Percentiles rank a stretch among this genome's conserved stretches.
Conservation (phyloP, 1,284 basidiomycete genomes). For the Cutaneotrichosporon cutaneum region DNA sequence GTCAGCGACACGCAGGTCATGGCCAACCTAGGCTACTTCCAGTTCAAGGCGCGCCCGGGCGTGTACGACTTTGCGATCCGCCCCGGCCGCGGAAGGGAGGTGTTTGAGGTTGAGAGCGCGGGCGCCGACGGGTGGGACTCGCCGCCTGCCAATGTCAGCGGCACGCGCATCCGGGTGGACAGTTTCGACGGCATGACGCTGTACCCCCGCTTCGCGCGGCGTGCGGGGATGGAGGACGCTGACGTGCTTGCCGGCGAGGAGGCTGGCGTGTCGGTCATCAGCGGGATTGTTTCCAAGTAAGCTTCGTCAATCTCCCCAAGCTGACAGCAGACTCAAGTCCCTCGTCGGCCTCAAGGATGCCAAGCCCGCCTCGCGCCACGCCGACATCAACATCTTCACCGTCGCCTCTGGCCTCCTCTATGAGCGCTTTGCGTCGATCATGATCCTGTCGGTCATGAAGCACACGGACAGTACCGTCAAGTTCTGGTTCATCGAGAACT, state of each 20-base stretch:
- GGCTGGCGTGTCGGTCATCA: conserved; percentile 11
- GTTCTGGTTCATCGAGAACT: conserved; percentile 99
- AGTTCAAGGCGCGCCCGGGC: conserved; percentile 90
- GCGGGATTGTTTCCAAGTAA: conserved; percentile 36
- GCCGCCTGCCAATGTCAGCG: conserved; percentile 63
- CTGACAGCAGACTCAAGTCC: conserved; percentile 35
- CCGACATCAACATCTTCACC: conserved; percentile 98
- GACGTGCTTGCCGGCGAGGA: conserved; percentile 65
- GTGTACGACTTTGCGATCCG: conserved; percentile 80
- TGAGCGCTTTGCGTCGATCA: conserved; percentile 97
- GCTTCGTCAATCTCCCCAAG: conserved; percentile 7
- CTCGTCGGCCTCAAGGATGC: conserved; percentile 39
- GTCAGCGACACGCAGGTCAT: conserved; percentile 85
- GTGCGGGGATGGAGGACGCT: conserved; percentile 71
- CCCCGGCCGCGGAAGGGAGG: conserved; percentile 72
- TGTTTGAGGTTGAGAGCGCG: conserved; percentile 78
- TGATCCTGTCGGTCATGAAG: conserved; percentile 91
- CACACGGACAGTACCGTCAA: conserved; percentile 93
- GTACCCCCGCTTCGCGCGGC: conserved; percentile 73
- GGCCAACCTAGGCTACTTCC: conserved; percentile 92
- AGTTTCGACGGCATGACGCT: conserved; percentile 85
- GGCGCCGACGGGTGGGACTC: conserved; percentile 82
- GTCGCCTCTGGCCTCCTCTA: conserved; percentile 95
- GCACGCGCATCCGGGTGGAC: conserved; percentile 69
- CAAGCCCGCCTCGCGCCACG: conserved; percentile 53